Conservation (phyloP, 495 filamentous ascomycete species). For the Bryoglossum gracile region DNA sequence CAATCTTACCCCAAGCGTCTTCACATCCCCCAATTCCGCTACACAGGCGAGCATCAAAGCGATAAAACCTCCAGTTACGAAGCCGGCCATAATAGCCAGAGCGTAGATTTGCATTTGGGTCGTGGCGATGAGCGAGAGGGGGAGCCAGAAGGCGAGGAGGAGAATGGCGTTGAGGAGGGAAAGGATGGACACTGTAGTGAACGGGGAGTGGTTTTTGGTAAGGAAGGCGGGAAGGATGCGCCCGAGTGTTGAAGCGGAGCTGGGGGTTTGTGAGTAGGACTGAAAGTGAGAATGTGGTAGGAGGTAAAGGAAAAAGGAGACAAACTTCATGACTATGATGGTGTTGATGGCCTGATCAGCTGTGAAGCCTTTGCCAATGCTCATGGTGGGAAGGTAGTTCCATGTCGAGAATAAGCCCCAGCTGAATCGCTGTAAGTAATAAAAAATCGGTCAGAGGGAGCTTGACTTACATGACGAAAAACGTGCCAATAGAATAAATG, state of each 20-base stretch:
- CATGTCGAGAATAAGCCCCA: conserved; percentile 45
- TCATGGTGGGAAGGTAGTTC: conserved; percentile 48
- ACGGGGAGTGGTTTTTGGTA: conserved; percentile 19
- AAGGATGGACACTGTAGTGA: conserved; percentile 18
- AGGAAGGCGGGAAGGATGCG: conserved; percentile 23
- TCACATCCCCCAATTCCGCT: conserved; percentile 25
- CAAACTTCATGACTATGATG: conserved; percentile 27
- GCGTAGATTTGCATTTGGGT: conserved; percentile 28
- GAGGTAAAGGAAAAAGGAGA: background rate
- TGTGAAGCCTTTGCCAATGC: conserved; percentile 34
- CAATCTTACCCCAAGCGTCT: conserved; percentile 27
- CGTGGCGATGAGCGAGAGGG: conserved; percentile 8
- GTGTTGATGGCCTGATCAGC: conserved; percentile 37
- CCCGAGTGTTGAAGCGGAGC: conserved; percentile 21
- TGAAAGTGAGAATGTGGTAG: background rate
- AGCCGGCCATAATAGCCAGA: conserved; percentile 30
- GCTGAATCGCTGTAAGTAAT: background rate
- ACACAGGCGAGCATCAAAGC: conserved; percentile 32
- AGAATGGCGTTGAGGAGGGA: conserved; percentile 25
- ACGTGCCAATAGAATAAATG: conserved; percentile 7
- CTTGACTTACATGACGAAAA: conserved; percentile 3
- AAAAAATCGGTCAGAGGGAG: background rate
- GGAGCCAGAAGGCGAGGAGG: conserved; percentile 30
- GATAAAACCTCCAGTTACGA: conserved; percentile 32
- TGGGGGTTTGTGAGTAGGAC: background rate